Evolutionary conservation across 2,329 filamentous ascomycete species (phyloP).

Genomic region (Neonectria sp.): DNA sequence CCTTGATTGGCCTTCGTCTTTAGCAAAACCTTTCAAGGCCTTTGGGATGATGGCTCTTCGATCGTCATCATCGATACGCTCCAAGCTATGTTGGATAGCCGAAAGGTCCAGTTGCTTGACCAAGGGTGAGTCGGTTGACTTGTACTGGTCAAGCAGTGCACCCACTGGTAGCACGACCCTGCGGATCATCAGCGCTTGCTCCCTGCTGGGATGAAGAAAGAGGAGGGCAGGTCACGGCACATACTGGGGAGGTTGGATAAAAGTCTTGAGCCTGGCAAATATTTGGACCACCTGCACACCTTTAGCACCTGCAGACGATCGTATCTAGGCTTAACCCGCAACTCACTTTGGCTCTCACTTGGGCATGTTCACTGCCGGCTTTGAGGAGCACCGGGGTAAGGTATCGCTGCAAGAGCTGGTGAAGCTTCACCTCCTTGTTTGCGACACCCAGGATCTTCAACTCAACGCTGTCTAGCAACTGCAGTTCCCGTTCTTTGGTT

Average conservation of each 20-base stretch:
- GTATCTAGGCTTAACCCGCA: background rate
- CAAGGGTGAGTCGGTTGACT: constrained; percentile 78
- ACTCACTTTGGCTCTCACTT: constrained; percentile 83
- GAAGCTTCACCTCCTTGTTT: constrained; percentile 87
- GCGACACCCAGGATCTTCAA: constrained; percentile 84
- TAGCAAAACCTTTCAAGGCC: constrained; percentile 51
- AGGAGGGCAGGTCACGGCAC: constrained; percentile 30
- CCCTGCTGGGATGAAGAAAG: background rate
- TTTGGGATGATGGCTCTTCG: constrained; percentile 80
- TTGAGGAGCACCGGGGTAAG: constrained; percentile 89
- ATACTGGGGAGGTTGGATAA: constrained; percentile 67
- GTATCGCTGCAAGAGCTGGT: constrained; percentile 83
- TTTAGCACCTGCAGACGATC: constrained; percentile 10
- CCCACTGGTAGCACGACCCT: constrained; percentile 86
- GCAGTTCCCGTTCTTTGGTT: constrained; percentile 80
- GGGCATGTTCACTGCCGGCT: constrained; percentile 82
- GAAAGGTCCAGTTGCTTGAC: constrained; percentile 91
- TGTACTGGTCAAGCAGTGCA: constrained; percentile 91
- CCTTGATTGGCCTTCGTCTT: constrained; percentile 50
- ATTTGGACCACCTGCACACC: constrained; percentile 63
- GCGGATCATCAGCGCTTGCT: constrained; percentile 28
- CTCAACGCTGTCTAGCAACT: constrained; percentile 88
- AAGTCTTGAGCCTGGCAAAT: constrained; percentile 67
- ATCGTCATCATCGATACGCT: constrained; percentile 68
- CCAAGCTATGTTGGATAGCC: constrained; percentile 87